Evolutionary conservation across 192 early-diverging fungal species (phyloP), one percentile per base, ranked within the genome.

Genomic region (Coemansia sp.): DNA sequence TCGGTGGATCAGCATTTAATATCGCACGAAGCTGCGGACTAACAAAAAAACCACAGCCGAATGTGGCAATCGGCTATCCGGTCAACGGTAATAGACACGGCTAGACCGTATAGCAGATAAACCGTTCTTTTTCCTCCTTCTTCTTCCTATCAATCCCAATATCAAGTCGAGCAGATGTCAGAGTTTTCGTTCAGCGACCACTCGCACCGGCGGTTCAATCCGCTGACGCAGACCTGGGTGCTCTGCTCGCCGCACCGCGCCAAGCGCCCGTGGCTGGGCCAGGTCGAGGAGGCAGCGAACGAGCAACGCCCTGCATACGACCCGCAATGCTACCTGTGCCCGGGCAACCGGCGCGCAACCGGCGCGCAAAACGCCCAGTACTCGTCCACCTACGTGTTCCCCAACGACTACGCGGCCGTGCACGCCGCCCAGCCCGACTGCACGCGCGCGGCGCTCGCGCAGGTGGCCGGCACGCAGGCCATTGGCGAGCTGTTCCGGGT

Each of bases 161-260:
- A n/a, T n/a, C n/a, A n/a, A n/a, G n/a, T n/a, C n/a, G n/a, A n/a
- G n/a, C n/a, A n/a, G n/a, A n/a, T 46, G 27, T 29, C 38, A 32
- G 59, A 66, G 39, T 75, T 75, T 44, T 75, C 71, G 9, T 75
- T 75, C 36, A 38, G 38, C n/a, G 71, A 67, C 42, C 71, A 75
- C 55, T 67, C 71, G 44, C 94, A 94, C 71, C 79, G 85, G 10
- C 87, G 95, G 17, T 91, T 81, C 79, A 98, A 98, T 55, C 95
- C 95, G 23, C 74, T 98, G 55, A 90, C 88, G 3, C 79, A 86
- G 54, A 81, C 87, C 0, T 98, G 95, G 95, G 92, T 96, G 34
- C 81, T 98, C n/a, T 94, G 92, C 69, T 94, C 92, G 15, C 95
- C 95, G 5, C 95, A 98, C 64, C 87, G 95, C 11, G 89, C 92